Conservation (phyloP, 208 protist species). For the Strigomonas galati region DNA sequence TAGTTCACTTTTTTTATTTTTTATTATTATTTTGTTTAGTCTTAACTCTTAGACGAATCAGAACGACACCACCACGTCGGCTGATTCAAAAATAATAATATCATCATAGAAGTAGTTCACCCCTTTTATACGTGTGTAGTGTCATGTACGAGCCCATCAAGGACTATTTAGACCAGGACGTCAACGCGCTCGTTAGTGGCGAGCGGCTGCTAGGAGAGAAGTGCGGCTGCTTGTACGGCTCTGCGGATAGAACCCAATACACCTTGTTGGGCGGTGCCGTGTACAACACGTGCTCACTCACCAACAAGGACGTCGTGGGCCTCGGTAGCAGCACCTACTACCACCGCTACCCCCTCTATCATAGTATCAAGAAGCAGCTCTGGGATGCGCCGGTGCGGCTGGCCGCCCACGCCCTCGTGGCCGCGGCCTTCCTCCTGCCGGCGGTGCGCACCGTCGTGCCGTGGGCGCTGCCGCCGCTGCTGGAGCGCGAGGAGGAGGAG, state of each 20-base stretch:
- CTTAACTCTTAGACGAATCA: conserved; percentile 8
- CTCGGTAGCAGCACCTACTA: not conserved
- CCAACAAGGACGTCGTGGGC: conserved; percentile 8
- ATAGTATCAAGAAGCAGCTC: not conserved
- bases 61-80: not conserved
- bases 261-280: conserved; percentile 44
- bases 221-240: conserved; percentile 51
- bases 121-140: too few species aligned
- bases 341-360: conserved; percentile 4
- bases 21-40: conserved; percentile 11
- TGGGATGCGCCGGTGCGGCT: not conserved
- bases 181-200: conserved; percentile 33
- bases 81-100: too few species aligned
- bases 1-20: conserved; percentile 15
- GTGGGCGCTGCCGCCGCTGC: conserved; percentile 37
- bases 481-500: conserved; percentile 28
- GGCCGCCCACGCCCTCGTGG: not conserved
- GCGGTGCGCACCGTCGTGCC: conserved; percentile 64
- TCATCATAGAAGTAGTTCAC: too few species aligned
- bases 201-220: conserved; percentile 59
- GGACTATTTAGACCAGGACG: conserved; percentile 41
- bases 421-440: conserved; percentile 48
- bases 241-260: conserved; percentile 34
- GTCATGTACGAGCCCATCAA: conserved; percentile 70
- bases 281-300: conserved; percentile 27